Percentiles rank a stretch among this genome's conserved stretches.
Evolutionary conservation across 2,329 filamentous ascomycete species (phyloP).

Genomic region (Cordyceps javanica): DNA sequence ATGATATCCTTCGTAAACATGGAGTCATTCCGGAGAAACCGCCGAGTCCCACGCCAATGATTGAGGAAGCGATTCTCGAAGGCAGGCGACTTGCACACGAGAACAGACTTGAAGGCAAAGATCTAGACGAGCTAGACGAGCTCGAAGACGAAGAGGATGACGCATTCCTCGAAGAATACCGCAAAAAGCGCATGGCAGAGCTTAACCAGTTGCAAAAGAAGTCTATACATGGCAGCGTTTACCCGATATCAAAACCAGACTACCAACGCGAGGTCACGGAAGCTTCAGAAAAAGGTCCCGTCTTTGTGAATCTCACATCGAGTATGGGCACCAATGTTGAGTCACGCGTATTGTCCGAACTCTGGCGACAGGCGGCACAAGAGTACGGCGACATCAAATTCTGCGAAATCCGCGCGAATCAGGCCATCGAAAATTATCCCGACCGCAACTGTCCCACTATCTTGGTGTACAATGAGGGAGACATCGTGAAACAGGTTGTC

Average conservation of each 20-base stretch:
- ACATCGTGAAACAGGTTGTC: conserved; percentile 89
- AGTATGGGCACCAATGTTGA: conserved; percentile 75
- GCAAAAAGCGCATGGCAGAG: conserved; percentile 81
- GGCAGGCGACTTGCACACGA: conserved; percentile 80
- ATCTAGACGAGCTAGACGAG: conserved; percentile 86
- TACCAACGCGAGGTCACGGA: conserved; percentile 90
- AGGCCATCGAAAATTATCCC: conserved; percentile 95
- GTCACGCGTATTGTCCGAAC: conserved; percentile 72
- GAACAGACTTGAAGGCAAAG: conserved; percentile 88
- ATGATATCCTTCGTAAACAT: conserved; percentile 96
- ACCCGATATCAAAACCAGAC: conserved; percentile 89
- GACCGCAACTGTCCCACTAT: conserved; percentile 94
- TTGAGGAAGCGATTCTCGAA: conserved; percentile 87
- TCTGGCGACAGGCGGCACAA: conserved; percentile 77
- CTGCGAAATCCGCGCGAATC: conserved; percentile 84
- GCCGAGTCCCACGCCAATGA: conserved; percentile 88
- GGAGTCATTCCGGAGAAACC: conserved; percentile 97
- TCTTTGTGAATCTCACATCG: conserved; percentile 77
- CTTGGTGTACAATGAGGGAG: conserved; percentile 82
- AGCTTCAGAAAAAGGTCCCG: conserved; percentile 62
- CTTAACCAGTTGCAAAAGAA: conserved; percentile 68
- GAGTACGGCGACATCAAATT: conserved; percentile 96
- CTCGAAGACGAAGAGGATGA: conserved; percentile 96
- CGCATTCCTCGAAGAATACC: conserved; percentile 79
- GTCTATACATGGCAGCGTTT: conserved; percentile 81